A percentile compares a stretch with the other conserved stretches of the same genome.
Evolutionary conservation across 306 rosid genomes (phyloP).

Genomic region (Quercus berberidifolia): DNA sequence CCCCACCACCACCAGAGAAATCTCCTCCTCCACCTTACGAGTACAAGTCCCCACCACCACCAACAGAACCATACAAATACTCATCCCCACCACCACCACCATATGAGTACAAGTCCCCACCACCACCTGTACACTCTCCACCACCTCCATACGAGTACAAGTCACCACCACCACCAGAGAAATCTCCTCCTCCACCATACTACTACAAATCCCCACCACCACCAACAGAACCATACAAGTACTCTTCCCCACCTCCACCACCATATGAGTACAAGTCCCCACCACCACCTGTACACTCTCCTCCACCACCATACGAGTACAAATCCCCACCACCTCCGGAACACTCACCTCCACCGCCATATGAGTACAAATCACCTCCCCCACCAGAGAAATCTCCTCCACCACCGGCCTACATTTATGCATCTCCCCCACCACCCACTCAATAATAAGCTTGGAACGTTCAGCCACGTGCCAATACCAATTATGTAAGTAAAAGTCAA

Average conservation of each 20-base stretch:
- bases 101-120: conserved; percentile 29
- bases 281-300: conserved; percentile 46
- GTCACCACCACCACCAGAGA: conserved; percentile 42
- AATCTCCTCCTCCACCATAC: conserved; percentile 37
- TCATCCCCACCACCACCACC: conserved; percentile 9
- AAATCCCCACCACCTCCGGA: conserved; percentile 30
- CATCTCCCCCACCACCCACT: conserved; percentile 61
- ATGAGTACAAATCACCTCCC: conserved; percentile 48
- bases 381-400: conserved; percentile 41
- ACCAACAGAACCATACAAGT: conserved; percentile 15
- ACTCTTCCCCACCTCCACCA: conserved; percentile 7
- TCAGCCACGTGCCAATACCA: conserved; percentile 7
- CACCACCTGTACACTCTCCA: conserved; percentile 35
- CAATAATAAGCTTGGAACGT: conserved; percentile 33
- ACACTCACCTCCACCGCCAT: conserved; percentile 37
- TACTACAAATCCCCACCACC: conserved; percentile 49
- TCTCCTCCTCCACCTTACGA: conserved; percentile 33
- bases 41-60: conserved; percentile 50
- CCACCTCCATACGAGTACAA: conserved; percentile 39
- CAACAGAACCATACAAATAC: neutral
- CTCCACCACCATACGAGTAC: conserved; percentile 28
- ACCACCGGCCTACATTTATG: conserved; percentile 54
- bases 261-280: conserved; percentile 54
- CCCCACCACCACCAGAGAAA: conserved; percentile 34
- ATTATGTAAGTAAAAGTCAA: conserved; percentile 57